Base-by-base conservation (phyloP, 768 basidiomycete species). In the Zangia roseola region DNA sequence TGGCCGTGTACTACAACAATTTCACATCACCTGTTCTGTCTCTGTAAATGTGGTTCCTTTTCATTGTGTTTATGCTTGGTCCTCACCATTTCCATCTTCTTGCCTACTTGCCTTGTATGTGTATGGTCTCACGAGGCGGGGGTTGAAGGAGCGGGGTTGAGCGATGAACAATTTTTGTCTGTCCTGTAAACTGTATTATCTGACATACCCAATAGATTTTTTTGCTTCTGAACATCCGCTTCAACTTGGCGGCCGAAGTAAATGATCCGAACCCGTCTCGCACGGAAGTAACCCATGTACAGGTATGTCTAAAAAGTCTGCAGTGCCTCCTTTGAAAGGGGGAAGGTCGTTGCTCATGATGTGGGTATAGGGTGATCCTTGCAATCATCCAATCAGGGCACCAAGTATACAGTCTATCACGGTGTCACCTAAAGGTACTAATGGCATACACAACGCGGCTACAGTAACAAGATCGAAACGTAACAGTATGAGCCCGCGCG, bases 121-220 rank as follows among this genome's bases (percentile, higher is more conserved):
- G 48, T 62, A 55, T 21, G 36, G 47, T 46, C 50, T 58, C 46
- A 48, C 36, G 47, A 50, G 54, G 61, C 49, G 53, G 44, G 45
- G 40, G 37, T 35, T 44, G 48, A 50, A 47, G 50, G 56, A 58
- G 59, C 42, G 53, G 47, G 42, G 46, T 43, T 24, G 57, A 40
- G 52, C 43, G 37, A 50, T 43, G 60, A 53, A 61, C 58, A 50
- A 45, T 67, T 65, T 39, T 56, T 47, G 37, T 59, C 36, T 40
- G 38, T 21, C 13, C 24, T 61, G 57, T 62, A 52, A 61, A 51
- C 9, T 65, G 57, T 64, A 55, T 48, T 25, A 26, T 26, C n/a
- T 40, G 37, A 23, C 44, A 64, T 65, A 64, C 62, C 62, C 62
- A 43, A 54, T 63, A 64, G 62, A 63, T 50, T 25, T 39, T n/a